Evolutionary conservation across 1,284 basidiomycete species (phyloP).

Genomic region (Stereum hirsutum): DNA sequence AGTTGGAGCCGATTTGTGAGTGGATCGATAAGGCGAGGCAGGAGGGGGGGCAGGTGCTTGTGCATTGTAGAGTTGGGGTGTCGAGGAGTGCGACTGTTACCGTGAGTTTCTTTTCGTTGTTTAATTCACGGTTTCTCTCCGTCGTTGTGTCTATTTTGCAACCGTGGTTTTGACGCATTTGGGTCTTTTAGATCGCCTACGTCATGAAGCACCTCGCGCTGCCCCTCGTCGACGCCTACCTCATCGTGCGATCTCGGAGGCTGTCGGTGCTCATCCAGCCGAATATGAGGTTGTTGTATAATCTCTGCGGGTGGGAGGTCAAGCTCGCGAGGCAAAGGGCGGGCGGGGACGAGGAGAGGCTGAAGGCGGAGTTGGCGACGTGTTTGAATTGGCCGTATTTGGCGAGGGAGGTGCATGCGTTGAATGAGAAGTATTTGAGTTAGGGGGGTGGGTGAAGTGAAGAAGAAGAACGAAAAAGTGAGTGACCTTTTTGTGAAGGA

Average conservation of each 20-base stretch:
- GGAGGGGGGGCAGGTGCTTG: slow-evolving; percentile 83
- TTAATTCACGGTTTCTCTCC: too few species aligned
- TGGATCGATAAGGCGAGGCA: slow-evolving; percentile 88
- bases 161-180: neutral
- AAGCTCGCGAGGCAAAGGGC: slow-evolving; percentile 68
- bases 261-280: slow-evolving; percentile 89
- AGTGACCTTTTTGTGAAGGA: too few species aligned
- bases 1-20: slow-evolving; percentile 80
- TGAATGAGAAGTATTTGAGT: slow-evolving; percentile 74
- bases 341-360: slow-evolving; percentile 33
- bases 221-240: slow-evolving; percentile 86
- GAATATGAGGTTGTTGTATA: slow-evolving; percentile 89
- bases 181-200: slow-evolving; percentile 70
- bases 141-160: neutral
- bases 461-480: too few species aligned
- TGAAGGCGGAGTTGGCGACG: slow-evolving; percentile 48
- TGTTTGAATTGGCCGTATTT: slow-evolving; percentile 74
- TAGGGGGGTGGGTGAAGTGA: too few species aligned
- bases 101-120: slow-evolving; percentile 31
- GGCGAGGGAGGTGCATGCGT: slow-evolving; percentile 66
- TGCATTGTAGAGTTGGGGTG: slow-evolving; percentile 96
- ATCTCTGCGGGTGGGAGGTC: slow-evolving; percentile 90
- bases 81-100: slow-evolving; percentile 90
- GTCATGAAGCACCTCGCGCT: slow-evolving; percentile 91
- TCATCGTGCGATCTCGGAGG: slow-evolving; percentile 79